Base-by-base conservation (phyloP, 805 yeast genomes). In the Peterozyma toletana region DNA sequence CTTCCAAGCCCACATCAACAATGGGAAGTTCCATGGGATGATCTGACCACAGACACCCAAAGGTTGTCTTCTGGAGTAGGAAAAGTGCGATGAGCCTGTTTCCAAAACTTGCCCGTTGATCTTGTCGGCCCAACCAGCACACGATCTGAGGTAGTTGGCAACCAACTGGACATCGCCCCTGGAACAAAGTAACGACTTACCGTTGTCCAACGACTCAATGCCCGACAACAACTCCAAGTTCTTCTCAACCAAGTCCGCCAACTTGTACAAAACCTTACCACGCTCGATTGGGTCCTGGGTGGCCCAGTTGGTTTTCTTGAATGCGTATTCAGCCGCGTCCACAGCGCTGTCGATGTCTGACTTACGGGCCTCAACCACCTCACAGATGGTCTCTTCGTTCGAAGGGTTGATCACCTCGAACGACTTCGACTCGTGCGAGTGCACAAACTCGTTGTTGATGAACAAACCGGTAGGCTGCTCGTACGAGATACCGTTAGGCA, bases 361-460 rank as follows among this genome's bases (percentile, higher is more conserved):
- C 42, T 58, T 67, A 48, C 64, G 60, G 42, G 76, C 78, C 56
- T 74, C 77, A 52, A 72, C 66, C 41, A 86, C 79, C 41, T 73
- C 73, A 42, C 82, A 70, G 51, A 86, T 77, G 46, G 68, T 73
- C 58, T 83, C 82, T 63, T 85, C 93, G 36, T 90, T 83, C 15
- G 87, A 70, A 27, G 95, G 93, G 58, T 80, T 71, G 45, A 79
- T 59, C 15, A 80, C 80, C 46, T 59, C 81, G 51, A 84, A 74
- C 14, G 83, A 79, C 60, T 78, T 73, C 53, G 75, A 76, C 48
- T 71, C 74, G 48, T 71, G 66, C 14, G 89, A 75, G 39, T 71
- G 62, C 33, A 81, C 86, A 60, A 83, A 84, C 62, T 85, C 80
- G 63, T 83, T 83, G 69, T 84, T 80, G 63, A 86, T 86, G 71